phyloP scores from a whole-genome alignment of 768 basidiomycete genomes.

The Suillus cothurnatus region DNA sequence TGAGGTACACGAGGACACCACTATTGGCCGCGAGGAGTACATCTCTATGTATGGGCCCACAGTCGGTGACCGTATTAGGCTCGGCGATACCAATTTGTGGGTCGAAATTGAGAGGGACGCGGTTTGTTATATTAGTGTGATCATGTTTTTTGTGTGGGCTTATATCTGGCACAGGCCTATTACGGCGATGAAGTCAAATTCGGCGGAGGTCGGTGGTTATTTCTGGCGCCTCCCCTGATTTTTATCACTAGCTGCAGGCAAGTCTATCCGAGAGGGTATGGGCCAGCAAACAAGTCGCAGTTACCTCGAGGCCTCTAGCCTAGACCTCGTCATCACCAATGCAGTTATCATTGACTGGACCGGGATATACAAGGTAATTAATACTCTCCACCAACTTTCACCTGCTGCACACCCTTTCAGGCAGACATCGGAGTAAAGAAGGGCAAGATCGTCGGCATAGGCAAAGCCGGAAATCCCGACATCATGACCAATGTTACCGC shows the following conservation, averaged over 20 bases:
- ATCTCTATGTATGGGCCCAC: slow-evolving; percentile 97
- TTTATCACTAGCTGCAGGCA: slow-evolving; percentile 52
- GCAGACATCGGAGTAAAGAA: slow-evolving; percentile 93
- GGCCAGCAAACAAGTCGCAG: slow-evolving; percentile 83
- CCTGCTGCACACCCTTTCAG: slow-evolving; percentile 40
- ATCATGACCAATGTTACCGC: slow-evolving; percentile 81
- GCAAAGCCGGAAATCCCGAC: slow-evolving; percentile 98
- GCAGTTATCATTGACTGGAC: slow-evolving; percentile 94
- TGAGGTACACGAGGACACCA: slow-evolving; percentile 51
- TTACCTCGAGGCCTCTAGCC: slow-evolving; percentile 50
- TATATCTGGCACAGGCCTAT: slow-evolving; percentile 51
- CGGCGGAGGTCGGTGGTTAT: slow-evolving; percentile 69
- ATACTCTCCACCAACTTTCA: background rate
- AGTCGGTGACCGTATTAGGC: slow-evolving; percentile 80
- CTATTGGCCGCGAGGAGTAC: slow-evolving; percentile 72
- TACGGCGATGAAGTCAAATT: slow-evolving; percentile 99
- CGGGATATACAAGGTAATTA: slow-evolving; percentile 85
- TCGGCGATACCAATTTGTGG: slow-evolving; percentile 92
- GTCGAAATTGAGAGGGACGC: slow-evolving; percentile 88
- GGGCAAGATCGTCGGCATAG: slow-evolving; percentile 82
- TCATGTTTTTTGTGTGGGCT: background rate
- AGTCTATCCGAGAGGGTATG: slow-evolving; percentile 95
- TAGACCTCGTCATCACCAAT: slow-evolving; percentile 96
- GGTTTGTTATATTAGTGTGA: slow-evolving; percentile 37
- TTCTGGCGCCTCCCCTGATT: background rate